Evolutionary conservation across 2,329 filamentous ascomycete genomes (phyloP).

Genomic region (Talaromyces pinophilus): DNA sequence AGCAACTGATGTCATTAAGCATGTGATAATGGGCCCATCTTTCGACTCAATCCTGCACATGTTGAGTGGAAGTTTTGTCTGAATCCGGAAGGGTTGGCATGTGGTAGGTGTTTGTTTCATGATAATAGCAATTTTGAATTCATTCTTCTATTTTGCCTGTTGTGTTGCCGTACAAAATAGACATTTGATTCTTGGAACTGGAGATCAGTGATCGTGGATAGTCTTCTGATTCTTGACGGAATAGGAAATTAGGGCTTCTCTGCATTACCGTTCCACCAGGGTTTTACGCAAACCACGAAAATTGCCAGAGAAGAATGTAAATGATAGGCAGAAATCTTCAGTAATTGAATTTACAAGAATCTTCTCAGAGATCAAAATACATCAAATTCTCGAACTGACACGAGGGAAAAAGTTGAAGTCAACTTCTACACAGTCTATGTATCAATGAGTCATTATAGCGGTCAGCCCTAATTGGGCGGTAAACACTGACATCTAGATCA

Average conservation of each 20-base stretch:
- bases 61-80: not conserved
- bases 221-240: not conserved
- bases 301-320: not conserved
- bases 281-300: not conserved
- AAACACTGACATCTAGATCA: not conserved
- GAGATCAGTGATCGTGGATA: not conserved
- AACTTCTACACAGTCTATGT: not conserved
- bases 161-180: not conserved
- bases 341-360: not conserved
- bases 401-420: not conserved
- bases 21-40: not conserved
- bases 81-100: not conserved
- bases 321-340: too few relatives aligned
- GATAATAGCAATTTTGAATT: not conserved
- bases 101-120: not conserved
- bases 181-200: not conserved
- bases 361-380: not conserved
- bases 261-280: not conserved
- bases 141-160: not conserved
- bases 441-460: slow-evolving; percentile 14
- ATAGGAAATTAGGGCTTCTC: slow-evolving; percentile 10
- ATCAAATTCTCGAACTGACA: not conserved
- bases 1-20: not conserved
- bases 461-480: slow-evolving; percentile 16
- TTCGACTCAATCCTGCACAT: not conserved